These are phyloP conservation scores for Suillus decipiens DNA, from an alignment of 768 basidiomycete species.

Conservation along the genomic window DNA sequence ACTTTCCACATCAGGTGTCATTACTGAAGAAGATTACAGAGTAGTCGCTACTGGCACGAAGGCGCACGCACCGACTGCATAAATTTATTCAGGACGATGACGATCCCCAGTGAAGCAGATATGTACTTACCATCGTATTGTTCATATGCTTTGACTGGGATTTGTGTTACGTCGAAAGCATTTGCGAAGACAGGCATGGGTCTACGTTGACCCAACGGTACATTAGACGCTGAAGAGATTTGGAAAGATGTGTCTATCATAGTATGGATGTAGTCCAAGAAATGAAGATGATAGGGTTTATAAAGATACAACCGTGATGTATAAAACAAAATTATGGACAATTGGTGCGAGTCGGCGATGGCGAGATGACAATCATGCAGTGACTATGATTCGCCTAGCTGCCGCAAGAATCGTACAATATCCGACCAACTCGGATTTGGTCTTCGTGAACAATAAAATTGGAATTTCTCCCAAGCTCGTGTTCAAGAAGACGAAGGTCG, in stretches of 20 bases:
- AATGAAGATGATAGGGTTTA: background rate
- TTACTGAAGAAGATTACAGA: constrained; percentile 17
- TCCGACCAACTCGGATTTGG: constrained; percentile 7
- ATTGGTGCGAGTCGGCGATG: background rate
- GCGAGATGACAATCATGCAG: background rate
- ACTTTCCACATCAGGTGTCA: constrained; percentile 15
- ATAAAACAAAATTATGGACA: background rate
- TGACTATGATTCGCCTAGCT: background rate
- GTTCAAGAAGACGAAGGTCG: constrained; percentile 6
- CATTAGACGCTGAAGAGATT: background rate
- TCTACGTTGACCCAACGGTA: constrained; percentile 6
- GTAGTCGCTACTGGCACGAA: constrained; percentile 28
- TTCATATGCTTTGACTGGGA: constrained; percentile 32
- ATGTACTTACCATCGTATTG: constrained; percentile 36
- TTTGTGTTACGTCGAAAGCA: constrained; percentile 32
- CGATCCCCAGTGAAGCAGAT: background rate
- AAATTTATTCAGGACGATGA: constrained; percentile 8
- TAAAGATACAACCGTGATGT: background rate
- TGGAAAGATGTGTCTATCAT: background rate
- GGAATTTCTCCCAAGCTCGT: constrained; percentile 11
- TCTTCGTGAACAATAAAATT: constrained; percentile 6
- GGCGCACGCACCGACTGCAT: constrained; percentile 6
- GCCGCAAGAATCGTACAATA: background rate
- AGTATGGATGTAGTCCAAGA: background rate
- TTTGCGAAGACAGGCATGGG: constrained; percentile 30